Evolutionary conservation across 306 rosid genomes (phyloP), one percentile per base, ranked within the genome.

Genomic region (Dalbergia cochinchinensis): DNA sequence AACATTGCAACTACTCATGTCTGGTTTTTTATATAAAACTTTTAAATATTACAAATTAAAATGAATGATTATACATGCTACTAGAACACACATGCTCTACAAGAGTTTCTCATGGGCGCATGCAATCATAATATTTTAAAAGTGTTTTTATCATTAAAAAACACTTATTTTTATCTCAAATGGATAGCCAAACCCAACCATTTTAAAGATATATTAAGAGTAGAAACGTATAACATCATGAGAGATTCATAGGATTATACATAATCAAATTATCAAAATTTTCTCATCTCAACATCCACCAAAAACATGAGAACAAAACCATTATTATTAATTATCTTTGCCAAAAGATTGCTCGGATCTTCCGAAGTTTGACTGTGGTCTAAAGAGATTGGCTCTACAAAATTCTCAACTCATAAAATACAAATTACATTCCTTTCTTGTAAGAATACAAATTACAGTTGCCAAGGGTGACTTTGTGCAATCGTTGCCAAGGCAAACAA

Each of bases 351-450:
- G 26, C 61, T 34, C 15, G 59, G 47, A 78, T 57, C 75, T 78
- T 37, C 11, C 7, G 20, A 22, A 26, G 31, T 48, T 33, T 9
- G 64, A 80, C 41, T n/a, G 50, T 48, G 31, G 42, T 44, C 14
- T 63, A 77, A 75, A 71, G 35, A 76, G 64, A 59, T 33, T 39
- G 65, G 48, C 81, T 80, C 71, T 80, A 83, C 87, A 86, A 73
- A 59, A 79, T 79, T 79, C 78, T 35, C 65, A 33, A 83, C 47
- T 73, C 61, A 69, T 74, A 63, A 35, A 51, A 51, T 4, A 51
- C 58, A 14, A 51, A 51, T 13, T 47, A 10, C 12, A 68, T 62
- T 20, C 22, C 22, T 20, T 20, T 20, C 22, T 20, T 20, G 22
- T 20, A 20, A 20, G 22, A 51, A 51, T 4, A 51, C 58, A 14